These are phyloP conservation scores for Solanum tarapatanum DNA, from an alignment of 257 asterid species.

Conservation along the genomic window DNA sequence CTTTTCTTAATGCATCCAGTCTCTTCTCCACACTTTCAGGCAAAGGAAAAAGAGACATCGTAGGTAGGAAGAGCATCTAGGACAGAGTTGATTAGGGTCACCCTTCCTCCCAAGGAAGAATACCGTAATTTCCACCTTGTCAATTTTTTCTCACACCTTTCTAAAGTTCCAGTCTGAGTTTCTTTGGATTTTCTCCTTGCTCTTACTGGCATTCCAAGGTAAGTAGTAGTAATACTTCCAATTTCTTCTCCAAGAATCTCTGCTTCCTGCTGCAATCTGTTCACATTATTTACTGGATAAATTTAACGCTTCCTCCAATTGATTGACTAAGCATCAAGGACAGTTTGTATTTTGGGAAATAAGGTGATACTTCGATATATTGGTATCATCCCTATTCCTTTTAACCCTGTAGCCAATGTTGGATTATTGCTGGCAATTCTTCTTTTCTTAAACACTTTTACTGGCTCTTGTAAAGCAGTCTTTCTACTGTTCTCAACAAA, in stretches of 20 bases:
- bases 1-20: not conserved
- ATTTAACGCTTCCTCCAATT: not conserved
- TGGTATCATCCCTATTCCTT: not conserved
- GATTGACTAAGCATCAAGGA: not conserved
- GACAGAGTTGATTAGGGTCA: not conserved
- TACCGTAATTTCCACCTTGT: not conserved
- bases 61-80: not conserved
- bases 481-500: not conserved
- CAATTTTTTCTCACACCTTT: not conserved
- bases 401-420: not conserved
- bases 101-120: not conserved
- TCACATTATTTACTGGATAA: not conserved
- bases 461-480: not conserved
- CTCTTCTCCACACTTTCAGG: not conserved
- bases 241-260: not conserved
- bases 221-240: not conserved
- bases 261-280: not conserved
- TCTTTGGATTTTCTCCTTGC: not conserved
- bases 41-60: not conserved
- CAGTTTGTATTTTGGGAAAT: not conserved
- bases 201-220: not conserved
- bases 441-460: not conserved
- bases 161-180: not conserved
- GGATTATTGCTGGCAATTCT: not conserved
- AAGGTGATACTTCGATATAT: not conserved